Evolutionary conservation across 768 basidiomycete species (phyloP), one percentile per base, ranked within the genome.

Genomic region (Xerocomellus chrysenteron): DNA sequence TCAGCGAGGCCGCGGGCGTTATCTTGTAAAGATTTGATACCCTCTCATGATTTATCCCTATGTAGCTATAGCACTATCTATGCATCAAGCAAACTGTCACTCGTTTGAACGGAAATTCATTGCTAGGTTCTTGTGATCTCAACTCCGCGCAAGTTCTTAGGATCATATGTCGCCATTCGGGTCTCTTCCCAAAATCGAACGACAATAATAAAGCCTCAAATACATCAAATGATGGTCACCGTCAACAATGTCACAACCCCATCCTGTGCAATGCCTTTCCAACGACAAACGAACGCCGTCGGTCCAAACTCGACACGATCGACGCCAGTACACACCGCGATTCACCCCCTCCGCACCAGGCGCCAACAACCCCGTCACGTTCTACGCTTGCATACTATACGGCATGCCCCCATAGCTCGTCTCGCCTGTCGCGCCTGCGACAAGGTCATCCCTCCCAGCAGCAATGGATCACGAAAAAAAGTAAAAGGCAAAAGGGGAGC

Each of bases 181-280:
- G 37, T 39, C 37, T 12, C 12, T n/a, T n/a, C 12, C 12, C 33
- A 35, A 35, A 35, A 35, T 35, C 11, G 9, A 28, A 42, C 3
- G 28, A 26, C 3, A 36, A 32, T n/a, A 37, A 14, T 13, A 50
- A 26, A 26, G 26, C 26, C 5, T 26, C 26, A 26, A 26, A 26
- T 26, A 26, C 26, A 26, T 26, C 26, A 26, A 26, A 26, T 5
- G 26, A 26, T 26, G 3, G 26, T 26, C 19, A 86, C 80, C 2
- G 82, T 86, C 52, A 87, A 69, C 21, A 86, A 62, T 1, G 77
- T 77, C 16, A 82, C 79, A 35, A 80, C 74, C 43, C 85, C 85
- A 63, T 86, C 85, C 36, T 78, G 78, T 4, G 85, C 78, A 50
- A 86, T 88, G 30, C 74, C 85, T 84, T 16, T 36, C 13, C 30